These are phyloP conservation scores for Friedmanniomyces endolithicus DNA, from an alignment of 495 filamentous ascomycete genomes.

Conservation along the genomic window DNA sequence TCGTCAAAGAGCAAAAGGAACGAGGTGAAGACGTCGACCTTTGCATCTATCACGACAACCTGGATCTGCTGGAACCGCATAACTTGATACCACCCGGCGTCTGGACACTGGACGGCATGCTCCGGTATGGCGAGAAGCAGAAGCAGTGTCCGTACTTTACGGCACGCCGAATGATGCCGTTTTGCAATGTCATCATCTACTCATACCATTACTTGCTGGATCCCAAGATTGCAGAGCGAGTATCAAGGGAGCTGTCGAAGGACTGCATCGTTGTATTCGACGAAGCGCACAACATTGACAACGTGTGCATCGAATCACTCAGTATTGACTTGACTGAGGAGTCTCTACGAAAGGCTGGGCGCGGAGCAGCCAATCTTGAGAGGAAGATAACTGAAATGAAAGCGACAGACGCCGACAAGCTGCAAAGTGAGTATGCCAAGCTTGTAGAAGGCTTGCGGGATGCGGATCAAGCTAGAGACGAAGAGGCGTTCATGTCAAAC, in stretches of 20 bases:
- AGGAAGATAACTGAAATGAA: constrained; percentile 87
- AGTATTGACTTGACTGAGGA: constrained; percentile 96
- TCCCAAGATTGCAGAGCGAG: constrained; percentile 93
- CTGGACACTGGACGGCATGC: constrained; percentile 83
- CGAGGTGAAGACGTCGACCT: constrained; percentile 86
- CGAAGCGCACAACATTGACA: constrained; percentile 98
- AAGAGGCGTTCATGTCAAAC: constrained; percentile 95
- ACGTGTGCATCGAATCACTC: constrained; percentile 95
- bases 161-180: constrained; percentile 93
- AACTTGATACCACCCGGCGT: constrained; percentile 88
- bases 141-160: constrained; percentile 99
- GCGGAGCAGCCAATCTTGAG: constrained; percentile 82
- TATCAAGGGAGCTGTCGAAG: constrained; percentile 91
- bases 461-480: constrained; percentile 74
- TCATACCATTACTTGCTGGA: constrained; percentile 98
- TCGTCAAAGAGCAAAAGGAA: constrained; percentile 93
- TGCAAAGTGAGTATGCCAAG: constrained; percentile 91
- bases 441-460: constrained; percentile 85
- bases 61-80: constrained; percentile 86
- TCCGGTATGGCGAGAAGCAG: constrained; percentile 81
- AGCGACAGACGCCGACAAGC: constrained; percentile 74
- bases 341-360: constrained; percentile 72
- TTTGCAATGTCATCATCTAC: constrained; percentile 98
- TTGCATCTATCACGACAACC: constrained; percentile 96
- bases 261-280: constrained; percentile 99